Base-by-base conservation (phyloP, 2,329 filamentous ascomycete genomes). In the Penicillium sp. region DNA sequence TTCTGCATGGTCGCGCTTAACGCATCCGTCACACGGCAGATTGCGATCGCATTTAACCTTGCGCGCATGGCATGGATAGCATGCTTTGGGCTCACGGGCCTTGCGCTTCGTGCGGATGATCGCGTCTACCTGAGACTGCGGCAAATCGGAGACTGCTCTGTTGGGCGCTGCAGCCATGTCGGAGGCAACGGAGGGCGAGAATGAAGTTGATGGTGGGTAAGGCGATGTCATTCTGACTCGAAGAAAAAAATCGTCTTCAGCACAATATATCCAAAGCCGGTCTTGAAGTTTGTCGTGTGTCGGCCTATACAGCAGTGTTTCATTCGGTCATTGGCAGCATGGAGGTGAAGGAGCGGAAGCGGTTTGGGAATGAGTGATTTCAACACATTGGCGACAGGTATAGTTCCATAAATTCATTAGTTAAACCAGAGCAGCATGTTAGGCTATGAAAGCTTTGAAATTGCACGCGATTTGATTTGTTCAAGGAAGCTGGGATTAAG, bases 31-130 rank as follows among this genome's bases (percentile, higher is more conserved):
- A 58, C 72, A 75, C 3, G 72, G 72, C 8, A 75, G 59, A 43
- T 75, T 74, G 35, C 72, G 70, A 57, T 75, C 72, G 58, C 72
- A 75, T 63, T 75, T 75, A 35, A 75, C 72, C 51, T 73, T 73
- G n/a, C 71, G 68, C 45, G 69, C 69, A 56, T 73, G 71, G 49
- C 71, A 73, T 12, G 71, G 70, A 51, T 73, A 73, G 54, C 71
- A 73, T 40, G 71, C 71, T 62, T 75, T 69, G 8, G 72, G 72
- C 52, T 75, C 72, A 43, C 72, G 67, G 42, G 72, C 71, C 55
- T 74, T 74, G 49, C 72, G 66, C 56, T 73, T 74, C 39, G 70
- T 72, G 43, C 72, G 68, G 49, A 74, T 73, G 29, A 74, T 73
- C 32, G 71, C 71, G 55, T 74, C 72, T 38, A 74, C 68, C 55